phyloP scores from a whole-genome alignment of 2,329 filamentous ascomycete genomes.

The Phialophora verrucosa region DNA sequence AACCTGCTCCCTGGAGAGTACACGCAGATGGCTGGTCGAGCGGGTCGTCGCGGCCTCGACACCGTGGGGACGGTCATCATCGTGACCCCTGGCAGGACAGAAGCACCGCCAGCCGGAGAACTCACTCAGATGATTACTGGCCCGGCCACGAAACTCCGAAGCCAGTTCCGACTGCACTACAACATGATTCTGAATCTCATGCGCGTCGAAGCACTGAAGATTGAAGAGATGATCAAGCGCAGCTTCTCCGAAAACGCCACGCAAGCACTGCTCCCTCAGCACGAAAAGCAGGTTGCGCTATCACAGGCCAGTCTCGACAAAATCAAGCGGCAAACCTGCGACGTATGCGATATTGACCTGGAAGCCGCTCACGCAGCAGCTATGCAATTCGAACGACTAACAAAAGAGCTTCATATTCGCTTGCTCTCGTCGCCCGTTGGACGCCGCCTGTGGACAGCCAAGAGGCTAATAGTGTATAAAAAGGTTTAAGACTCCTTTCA shows the following conservation, averaged over 20 bases:
- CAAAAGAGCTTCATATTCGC: constrained; percentile 76
- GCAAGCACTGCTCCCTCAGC: constrained; percentile 89
- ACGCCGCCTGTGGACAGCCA: constrained; percentile 75
- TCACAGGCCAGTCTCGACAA: constrained; percentile 91
- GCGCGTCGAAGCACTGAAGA: constrained; percentile 93
- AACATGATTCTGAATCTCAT: constrained; percentile 99
- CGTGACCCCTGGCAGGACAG: constrained; percentile 77
- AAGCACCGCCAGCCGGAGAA: constrained; percentile 83
- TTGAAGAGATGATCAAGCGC: constrained; percentile 99
- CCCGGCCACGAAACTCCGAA: constrained; percentile 90
- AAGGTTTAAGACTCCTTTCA: constrained; percentile 48
- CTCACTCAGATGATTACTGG: constrained; percentile 94
- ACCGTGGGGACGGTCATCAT: constrained; percentile 94
- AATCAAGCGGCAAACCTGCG: constrained; percentile 83
- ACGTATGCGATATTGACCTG: constrained; percentile 79
- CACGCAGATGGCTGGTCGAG: constrained; percentile 97
- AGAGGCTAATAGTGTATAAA: constrained; percentile 81
- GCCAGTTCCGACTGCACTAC: constrained; percentile 96
- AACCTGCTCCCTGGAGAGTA: constrained; percentile 94
- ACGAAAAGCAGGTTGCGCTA: constrained; percentile 90
- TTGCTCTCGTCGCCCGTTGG: constrained; percentile 82
- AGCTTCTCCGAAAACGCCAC: constrained; percentile 99
- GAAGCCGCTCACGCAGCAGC: constrained; percentile 81
- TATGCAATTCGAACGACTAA: constrained; percentile 79
- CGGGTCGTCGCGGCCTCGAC: constrained; percentile 89